Evolutionary conservation across 2,329 filamentous ascomycete genomes (phyloP).

Genomic region (Fusarium paranaense): DNA sequence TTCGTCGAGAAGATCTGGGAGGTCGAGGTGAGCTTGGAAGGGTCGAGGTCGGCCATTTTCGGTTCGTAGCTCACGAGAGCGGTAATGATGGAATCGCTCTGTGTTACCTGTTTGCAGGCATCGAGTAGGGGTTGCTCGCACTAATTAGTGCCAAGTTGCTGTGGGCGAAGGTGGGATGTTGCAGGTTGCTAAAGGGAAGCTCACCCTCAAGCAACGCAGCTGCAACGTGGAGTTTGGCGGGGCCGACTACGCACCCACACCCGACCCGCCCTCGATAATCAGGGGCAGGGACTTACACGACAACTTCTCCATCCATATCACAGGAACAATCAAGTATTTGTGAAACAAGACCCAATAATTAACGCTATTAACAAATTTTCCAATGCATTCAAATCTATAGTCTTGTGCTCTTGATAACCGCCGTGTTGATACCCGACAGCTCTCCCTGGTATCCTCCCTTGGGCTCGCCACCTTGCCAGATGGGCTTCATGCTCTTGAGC

Average conservation of each 20-base stretch:
- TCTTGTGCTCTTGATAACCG: conserved; percentile 92
- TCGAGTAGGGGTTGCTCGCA: conserved; percentile 13
- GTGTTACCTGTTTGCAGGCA: conserved; percentile 17
- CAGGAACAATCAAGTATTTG: background rate
- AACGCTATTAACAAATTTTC: conserved; percentile 29
- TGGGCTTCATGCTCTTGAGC: conserved; percentile 83
- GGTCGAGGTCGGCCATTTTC: conserved; percentile 59
- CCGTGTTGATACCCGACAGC: conserved; percentile 93
- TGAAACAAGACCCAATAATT: background rate
- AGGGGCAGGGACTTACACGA: conserved; percentile 10
- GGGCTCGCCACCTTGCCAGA: conserved; percentile 88
- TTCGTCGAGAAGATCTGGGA: conserved; percentile 66
- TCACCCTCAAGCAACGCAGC: conserved; percentile 42
- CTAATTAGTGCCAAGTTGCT: conserved; percentile 3
- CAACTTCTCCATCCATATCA: background rate
- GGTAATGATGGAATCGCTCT: background rate
- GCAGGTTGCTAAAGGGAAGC: conserved; percentile 22
- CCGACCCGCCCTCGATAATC: conserved; percentile 8
- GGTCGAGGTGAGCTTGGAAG: conserved; percentile 61
- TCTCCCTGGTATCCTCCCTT: conserved; percentile 91
- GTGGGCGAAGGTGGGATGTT: conserved; percentile 15
- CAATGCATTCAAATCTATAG: conserved; percentile 63
- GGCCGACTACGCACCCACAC: conserved; percentile 23
- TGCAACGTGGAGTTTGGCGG: conserved; percentile 44
- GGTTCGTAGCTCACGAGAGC: conserved; percentile 16